A percentile compares a stretch with the other conserved stretches of the same genome.
phyloP scores from a whole-genome alignment of 1,284 basidiomycete species.

The Amylostereum areolatum region DNA sequence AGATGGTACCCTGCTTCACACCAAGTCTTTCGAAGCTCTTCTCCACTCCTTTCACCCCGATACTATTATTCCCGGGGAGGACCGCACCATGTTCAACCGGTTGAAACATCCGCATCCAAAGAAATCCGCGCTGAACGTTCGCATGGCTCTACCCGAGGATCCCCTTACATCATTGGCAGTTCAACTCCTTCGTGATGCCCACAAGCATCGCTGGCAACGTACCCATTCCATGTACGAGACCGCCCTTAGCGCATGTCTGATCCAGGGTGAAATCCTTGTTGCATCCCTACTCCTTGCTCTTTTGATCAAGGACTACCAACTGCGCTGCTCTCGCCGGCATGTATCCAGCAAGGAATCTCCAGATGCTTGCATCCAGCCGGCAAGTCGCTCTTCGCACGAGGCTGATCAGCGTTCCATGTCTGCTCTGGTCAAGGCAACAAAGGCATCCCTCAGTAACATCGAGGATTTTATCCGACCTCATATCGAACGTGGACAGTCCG shows the following conservation, averaged over 20 bases:
- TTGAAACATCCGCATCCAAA: slow-evolving; percentile 13
- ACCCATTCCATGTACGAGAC: slow-evolving; percentile 54
- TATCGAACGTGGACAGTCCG: slow-evolving; percentile 6
- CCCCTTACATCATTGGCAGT: slow-evolving; percentile 43
- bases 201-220: slow-evolving; percentile 46
- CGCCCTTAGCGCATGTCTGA: slow-evolving; percentile 55
- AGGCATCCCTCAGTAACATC: not conserved
- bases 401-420: too few species aligned
- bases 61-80: slow-evolving; percentile 5
- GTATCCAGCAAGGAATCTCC: slow-evolving; percentile 18
- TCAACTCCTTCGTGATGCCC: slow-evolving; percentile 45
- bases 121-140: slow-evolving; percentile 4
- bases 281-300: slow-evolving; percentile 63
- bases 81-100: slow-evolving; percentile 2
- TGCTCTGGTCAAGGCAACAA: not conserved
- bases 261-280: slow-evolving; percentile 72
- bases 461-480: not conserved
- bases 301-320: slow-evolving; percentile 59
- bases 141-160: slow-evolving; percentile 21
- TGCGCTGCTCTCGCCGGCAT: slow-evolving; percentile 19
- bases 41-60: slow-evolving; percentile 27
- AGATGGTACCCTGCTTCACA: slow-evolving; percentile 41
- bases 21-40: slow-evolving; percentile 41
- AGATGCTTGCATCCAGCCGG: slow-evolving; percentile 5
- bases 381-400: not conserved